These are phyloP conservation scores for Pseudonitzschia pungens DNA, from an alignment of 108 stramenopile species.

Conservation along the genomic window DNA sequence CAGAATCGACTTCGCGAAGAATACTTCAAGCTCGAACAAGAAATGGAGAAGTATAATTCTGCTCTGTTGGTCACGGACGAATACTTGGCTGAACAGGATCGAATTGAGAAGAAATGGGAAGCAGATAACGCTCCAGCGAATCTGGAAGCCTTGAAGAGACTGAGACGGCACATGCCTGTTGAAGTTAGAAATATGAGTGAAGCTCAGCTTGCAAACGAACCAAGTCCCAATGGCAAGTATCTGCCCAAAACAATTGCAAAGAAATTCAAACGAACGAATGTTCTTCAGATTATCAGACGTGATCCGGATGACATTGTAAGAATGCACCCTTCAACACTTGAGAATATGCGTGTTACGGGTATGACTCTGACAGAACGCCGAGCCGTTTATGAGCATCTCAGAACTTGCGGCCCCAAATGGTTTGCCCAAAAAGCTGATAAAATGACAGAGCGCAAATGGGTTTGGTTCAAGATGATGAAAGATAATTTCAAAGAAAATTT, in stretches of 20 bases:
- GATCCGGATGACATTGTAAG: constrained; percentile 53
- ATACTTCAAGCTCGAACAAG: constrained; percentile 65
- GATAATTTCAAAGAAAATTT: constrained; percentile 62
- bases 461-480: constrained; percentile 66
- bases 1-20: constrained; percentile 58
- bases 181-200: constrained; percentile 59
- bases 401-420: constrained; percentile 47
- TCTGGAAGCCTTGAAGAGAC: constrained; percentile 47
- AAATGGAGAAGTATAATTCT: constrained; percentile 61
- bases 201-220: constrained; percentile 43
- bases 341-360: constrained; percentile 63
- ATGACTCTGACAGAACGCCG: constrained; percentile 62
- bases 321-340: constrained; percentile 63
- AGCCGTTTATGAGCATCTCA: constrained; percentile 54
- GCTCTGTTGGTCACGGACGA: constrained; percentile 56
- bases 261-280: constrained; percentile 68
- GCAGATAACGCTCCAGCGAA: constrained; percentile 43
- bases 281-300: constrained; percentile 49
- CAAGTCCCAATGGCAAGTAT: constrained; percentile 55
- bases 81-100: constrained; percentile 51
- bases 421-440: constrained; percentile 49
- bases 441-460: constrained; percentile 62
- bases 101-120: constrained; percentile 57
- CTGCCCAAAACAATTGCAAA: constrained; percentile 46
- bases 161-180: constrained; percentile 61